Conservation (phyloP, 345 rosid species). For the Acer yangbiense region DNA sequence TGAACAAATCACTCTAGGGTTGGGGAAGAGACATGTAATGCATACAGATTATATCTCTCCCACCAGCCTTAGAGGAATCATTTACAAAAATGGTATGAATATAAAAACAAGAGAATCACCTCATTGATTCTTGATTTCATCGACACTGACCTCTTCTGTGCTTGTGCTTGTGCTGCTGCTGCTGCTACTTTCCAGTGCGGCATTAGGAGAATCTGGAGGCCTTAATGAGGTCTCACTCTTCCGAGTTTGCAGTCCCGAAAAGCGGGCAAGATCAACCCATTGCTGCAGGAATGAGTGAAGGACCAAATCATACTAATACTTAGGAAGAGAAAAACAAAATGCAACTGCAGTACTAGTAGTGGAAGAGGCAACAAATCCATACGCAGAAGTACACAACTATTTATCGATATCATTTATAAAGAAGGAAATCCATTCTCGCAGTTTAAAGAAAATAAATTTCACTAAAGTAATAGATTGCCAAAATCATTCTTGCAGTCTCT, state of each 20-base stretch:
- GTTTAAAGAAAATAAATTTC: background rate
- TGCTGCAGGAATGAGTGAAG: constrained; percentile 54
- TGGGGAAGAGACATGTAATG: background rate
- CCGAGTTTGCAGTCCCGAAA: constrained; percentile 72
- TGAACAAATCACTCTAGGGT: constrained; percentile 1
- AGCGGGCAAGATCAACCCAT: constrained; percentile 95
- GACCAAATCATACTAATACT: constrained; percentile 5
- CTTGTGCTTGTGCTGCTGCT: constrained; percentile 21
- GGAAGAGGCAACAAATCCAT: background rate
- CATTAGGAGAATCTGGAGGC: constrained; percentile 43
- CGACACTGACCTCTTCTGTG: constrained; percentile 56
- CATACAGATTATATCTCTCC: background rate
- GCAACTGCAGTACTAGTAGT: background rate
- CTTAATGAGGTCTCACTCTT: constrained; percentile 46
- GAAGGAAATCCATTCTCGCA: background rate
- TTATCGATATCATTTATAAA: background rate
- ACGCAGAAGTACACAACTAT: background rate
- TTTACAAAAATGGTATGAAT: constrained; percentile 16
- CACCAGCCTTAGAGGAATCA: constrained; percentile 13
- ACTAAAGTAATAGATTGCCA: background rate
- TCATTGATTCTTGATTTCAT: constrained; percentile 66
- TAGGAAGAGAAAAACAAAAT: background rate
- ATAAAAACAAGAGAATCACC: constrained; percentile 23
- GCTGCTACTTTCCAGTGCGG: constrained; percentile 47
- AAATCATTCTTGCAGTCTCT: background rate